Evolutionary conservation across 257 asterid genomes (phyloP), one percentile per base, ranked within the genome.

Genomic region (Datura wrightii): DNA sequence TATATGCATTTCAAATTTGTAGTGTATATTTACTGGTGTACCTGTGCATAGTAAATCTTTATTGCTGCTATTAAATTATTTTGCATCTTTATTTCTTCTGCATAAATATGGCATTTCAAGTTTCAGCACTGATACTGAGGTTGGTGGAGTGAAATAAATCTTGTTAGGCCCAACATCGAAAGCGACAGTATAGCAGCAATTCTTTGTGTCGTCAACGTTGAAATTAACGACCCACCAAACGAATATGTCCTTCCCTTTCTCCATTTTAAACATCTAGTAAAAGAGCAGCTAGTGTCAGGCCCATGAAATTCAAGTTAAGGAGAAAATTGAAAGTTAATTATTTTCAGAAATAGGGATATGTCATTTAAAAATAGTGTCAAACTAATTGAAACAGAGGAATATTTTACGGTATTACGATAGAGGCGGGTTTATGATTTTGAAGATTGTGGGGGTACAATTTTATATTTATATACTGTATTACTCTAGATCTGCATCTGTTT

Each of bases 191-290:
- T 3, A 65, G 9, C 72, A 65, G 4, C 72, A 11, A 14, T 65
- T 13, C 19, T 65, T 36, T 65, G 60, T 50, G 81, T 76, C 81
- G 62, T 76, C 81, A 76, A 76, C 81, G 10, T 74, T 74, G 24
- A 74, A 46, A 24, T 74, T 31, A 65, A 65, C 46, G 44, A 65
- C 8, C n/a, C 19, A 65, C 72, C 72, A 76, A 74, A 10, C 18
- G 5, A 48, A 48, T 48, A 76, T 50, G 19, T 24, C 41, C 80
- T 19, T 24, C 41, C 80, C 10, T 72, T 46, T 72, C n/a, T 10
- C 41, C 42, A 34, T 50, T 24, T 24, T 50, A 24, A 76, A 50
- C 62, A 50, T 76, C 60, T 50, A 76, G n/a, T 14, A 76, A 24
- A 76, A 11, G 11, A 9, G 44, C 10, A 65, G 65, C 1, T 10